Conservation (phyloP, 495 filamentous ascomycete species). For the Penicillium cataractarum region DNA sequence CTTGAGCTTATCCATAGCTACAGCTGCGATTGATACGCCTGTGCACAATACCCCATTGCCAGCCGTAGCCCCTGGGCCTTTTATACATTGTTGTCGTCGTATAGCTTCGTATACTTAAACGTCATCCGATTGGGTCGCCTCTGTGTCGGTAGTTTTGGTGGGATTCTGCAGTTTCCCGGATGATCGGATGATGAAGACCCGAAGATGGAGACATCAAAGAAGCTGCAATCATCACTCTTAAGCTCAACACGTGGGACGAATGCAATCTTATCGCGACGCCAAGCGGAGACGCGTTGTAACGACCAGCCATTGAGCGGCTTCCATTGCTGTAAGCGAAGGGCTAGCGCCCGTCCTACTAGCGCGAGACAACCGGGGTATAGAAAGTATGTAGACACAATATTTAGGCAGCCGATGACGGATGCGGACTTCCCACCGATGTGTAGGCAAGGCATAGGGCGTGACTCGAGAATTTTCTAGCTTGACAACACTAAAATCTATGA, state of each 20-base stretch:
- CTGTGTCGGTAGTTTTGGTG: neutral
- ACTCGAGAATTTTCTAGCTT: neutral
- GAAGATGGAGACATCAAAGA: neutral
- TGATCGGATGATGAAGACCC: neutral
- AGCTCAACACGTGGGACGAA: slow-evolving; percentile 10
- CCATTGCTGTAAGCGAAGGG: slow-evolving; percentile 13
- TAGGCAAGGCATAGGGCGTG: neutral
- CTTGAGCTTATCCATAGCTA: slow-evolving; percentile 11
- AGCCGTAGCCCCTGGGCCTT: neutral
- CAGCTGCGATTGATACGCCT: neutral
- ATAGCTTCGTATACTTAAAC: neutral
- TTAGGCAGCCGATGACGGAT: neutral
- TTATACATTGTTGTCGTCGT: neutral
- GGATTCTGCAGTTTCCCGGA: neutral
- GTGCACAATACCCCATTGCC: neutral
- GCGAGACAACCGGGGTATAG: neutral
- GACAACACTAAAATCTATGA: neutral
- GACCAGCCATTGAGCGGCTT: slow-evolving; percentile 2
- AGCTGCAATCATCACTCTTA: slow-evolving; percentile 13
- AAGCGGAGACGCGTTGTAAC: neutral
- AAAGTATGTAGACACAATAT: neutral
- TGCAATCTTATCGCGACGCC: slow-evolving; percentile 14
- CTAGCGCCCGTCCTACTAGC: slow-evolving; percentile 11
- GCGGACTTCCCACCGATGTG: neutral
- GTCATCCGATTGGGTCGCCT: slow-evolving; percentile 2